These are phyloP conservation scores for Leccinum uliginosum DNA, from an alignment of 768 basidiomycete genomes.

Conservation along the genomic window DNA sequence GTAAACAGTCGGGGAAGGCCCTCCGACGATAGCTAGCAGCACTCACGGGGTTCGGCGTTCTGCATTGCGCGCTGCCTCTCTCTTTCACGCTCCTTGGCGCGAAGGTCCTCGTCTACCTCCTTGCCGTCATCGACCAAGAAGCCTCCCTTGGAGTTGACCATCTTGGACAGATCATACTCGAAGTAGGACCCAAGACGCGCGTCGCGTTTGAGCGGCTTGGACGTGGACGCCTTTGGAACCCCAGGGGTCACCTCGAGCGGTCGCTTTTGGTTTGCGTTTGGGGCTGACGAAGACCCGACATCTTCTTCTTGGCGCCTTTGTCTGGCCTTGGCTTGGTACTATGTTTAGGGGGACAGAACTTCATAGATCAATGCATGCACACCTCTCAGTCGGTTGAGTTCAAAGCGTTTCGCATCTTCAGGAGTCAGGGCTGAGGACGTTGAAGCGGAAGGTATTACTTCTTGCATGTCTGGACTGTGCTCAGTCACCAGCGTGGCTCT, in stretches of 20 bases:
- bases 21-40: neutral
- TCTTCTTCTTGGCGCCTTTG: slow-evolving; percentile 64
- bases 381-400: slow-evolving; percentile 81
- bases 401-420: slow-evolving; percentile 67
- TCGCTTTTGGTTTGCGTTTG: slow-evolving; percentile 74
- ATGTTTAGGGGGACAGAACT: slow-evolving; percentile 1
- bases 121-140: slow-evolving; percentile 90
- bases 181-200: slow-evolving; percentile 87
- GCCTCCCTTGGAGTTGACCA: slow-evolving; percentile 95
- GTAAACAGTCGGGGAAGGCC: neutral
- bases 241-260: slow-evolving; percentile 56
- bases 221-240: slow-evolving; percentile 58
- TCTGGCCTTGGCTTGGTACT: slow-evolving; percentile 60
- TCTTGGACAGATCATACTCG: slow-evolving; percentile 95
- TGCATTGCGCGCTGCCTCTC: slow-evolving; percentile 75
- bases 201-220: slow-evolving; percentile 60
- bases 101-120: slow-evolving; percentile 70
- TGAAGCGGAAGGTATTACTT: slow-evolving; percentile 2
- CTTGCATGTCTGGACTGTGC: slow-evolving; percentile 1
- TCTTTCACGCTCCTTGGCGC: slow-evolving; percentile 74
- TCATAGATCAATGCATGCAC: neutral
- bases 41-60: slow-evolving; percentile 66
- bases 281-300: slow-evolving; percentile 39
- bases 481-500: neutral
- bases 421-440: slow-evolving; percentile 42